phyloP scores from a whole-genome alignment of 2,329 filamentous ascomycete genomes.

The Achaetomium macrosporum region DNA sequence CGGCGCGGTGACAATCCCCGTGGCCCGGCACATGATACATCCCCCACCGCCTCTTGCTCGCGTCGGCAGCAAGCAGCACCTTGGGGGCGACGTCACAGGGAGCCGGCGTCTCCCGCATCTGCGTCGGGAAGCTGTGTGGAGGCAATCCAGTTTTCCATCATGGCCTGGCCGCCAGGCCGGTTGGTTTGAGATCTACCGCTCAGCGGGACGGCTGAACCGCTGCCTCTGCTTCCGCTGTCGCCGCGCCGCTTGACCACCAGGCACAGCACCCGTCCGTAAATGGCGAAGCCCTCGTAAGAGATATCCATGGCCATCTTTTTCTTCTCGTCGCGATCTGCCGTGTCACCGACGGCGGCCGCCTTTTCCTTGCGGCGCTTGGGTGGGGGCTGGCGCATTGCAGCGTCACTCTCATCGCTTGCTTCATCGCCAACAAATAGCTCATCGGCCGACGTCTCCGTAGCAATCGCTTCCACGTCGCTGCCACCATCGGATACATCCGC shows the following conservation, averaged over 20 bases:
- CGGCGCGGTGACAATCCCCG: not conserved
- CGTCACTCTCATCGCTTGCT: slow-evolving; percentile 28
- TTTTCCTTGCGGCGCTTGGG: slow-evolving; percentile 42
- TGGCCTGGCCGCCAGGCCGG: slow-evolving; percentile 51
- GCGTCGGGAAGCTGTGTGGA: slow-evolving; percentile 62
- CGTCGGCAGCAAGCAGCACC: not conserved
- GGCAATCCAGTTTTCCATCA: slow-evolving; percentile 80
- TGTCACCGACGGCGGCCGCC: slow-evolving; percentile 22
- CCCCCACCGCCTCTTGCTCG: not conserved
- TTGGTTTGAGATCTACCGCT: slow-evolving; percentile 7
- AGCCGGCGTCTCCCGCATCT: slow-evolving; percentile 26
- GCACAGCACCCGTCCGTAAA: slow-evolving; percentile 89
- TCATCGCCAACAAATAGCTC: slow-evolving; percentile 24
- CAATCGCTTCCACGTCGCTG: slow-evolving; percentile 16
- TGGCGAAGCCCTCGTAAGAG: slow-evolving; percentile 90
- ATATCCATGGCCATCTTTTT: slow-evolving; percentile 87
- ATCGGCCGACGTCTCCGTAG: slow-evolving; percentile 20
- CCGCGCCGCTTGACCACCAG: slow-evolving; percentile 73
- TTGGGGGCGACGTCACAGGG: slow-evolving; percentile 7
- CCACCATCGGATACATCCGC: no score
- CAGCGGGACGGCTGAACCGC: slow-evolving; percentile 18
- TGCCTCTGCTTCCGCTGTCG: slow-evolving; percentile 27
- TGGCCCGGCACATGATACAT: slow-evolving; percentile 6
- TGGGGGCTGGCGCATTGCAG: slow-evolving; percentile 37
- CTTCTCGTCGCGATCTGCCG: slow-evolving; percentile 59